Evolutionary conservation across 1,284 basidiomycete species (phyloP), one percentile per base, ranked within the genome.

Genomic region (Rhodotorula sp.): DNA sequence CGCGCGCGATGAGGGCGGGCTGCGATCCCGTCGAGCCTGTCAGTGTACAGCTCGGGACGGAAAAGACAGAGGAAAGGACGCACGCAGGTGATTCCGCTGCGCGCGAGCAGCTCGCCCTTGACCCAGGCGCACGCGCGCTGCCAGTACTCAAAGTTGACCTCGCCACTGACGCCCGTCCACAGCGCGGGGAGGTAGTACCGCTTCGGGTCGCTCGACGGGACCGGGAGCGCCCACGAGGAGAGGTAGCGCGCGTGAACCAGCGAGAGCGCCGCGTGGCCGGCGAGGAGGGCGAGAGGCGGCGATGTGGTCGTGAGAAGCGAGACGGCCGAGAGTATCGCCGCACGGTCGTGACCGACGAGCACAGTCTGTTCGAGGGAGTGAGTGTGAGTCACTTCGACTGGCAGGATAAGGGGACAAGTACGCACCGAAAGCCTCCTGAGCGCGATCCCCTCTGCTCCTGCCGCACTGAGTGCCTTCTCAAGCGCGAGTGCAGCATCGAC

Each of bases 261-360:
- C n/a, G 83, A 79, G 48, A 85, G 80, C 21, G 80, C 79, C 49
- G 84, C 82, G 78, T 90, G 90, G 19, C 91, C 91, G 14, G 85
- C 83, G 88, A 89, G 90, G 78, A 88, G 86, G 23, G 90, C 78
- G 68, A 88, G 83, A 7, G 89, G 88, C 46, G 86, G 42, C 42
- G 16, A 27, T 16, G 14, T 9, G 27, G 41, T 7, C 21, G 56
- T 52, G 27, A 70, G 64, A 44, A 34, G 79, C 1, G 84, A 73
- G 25, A 83, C 58, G 84, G 83, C 10, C 83, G 12, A 81, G 79
- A 90, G 83, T 45, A 21, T 10, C 19, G 49, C n/a, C 16, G 42
- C 9, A 2, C 44, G 56, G 12, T 41, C 42, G 52, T n/a, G 46
- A 14, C 19, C 12, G 50, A 21, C 23, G 48, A 21, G 45, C 41